Evolutionary conservation across 306 rosid genomes (phyloP), one percentile per base, ranked within the genome.

Genomic region (Coriaria nepalensis): DNA sequence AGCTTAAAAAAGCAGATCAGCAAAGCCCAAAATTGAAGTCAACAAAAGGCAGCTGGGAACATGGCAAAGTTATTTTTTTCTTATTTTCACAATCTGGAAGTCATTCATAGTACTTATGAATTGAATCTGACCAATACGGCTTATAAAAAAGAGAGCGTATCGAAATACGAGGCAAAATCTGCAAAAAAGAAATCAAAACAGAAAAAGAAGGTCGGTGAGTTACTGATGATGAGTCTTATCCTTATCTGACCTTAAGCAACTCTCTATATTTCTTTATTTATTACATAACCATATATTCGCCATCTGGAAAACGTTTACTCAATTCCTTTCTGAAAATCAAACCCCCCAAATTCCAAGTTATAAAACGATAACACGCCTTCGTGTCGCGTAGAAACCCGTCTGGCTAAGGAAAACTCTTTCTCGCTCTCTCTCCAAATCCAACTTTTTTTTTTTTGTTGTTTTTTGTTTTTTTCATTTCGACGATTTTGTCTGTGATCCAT

Each of bases 401-500:
- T n/a, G n/a, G n/a, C 35, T 0, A 46, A 11, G 14, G 43, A 66
- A 39, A 14, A 10, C 15, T 8, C 35, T 35, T 8, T 40, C 7
- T 44, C 29, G 43, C 15, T 45, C 35, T 57, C 64, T 72, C 64
- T 70, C 61, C 2, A 10, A 53, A 15, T 20, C 52, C 39, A 12
- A 11, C 35, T 36, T 35, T 41, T 41, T n/a, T 48, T n/a, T 5
- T 44, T 8, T n/a, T n/a, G n/a, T n/a, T n/a, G n/a, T n/a, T n/a
- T n/a, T n/a, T n/a, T n/a, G n/a, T n/a, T n/a, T 20, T 14, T 20
- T 20, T 3, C 9, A 8, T 55, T 55, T 9, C 9, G 40, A 20
- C 20, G 43, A 59, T 71, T 63, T n/a, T 42, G n/a, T 39, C 41
- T 48, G 37, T 37, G 56, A 40, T 59, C 38, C 42, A 87, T 87